Percentiles rank a stretch among this genome's conserved stretches.
phyloP scores from a whole-genome alignment of 192 early-diverging fungal species.

The Entomortierella lignicola region DNA sequence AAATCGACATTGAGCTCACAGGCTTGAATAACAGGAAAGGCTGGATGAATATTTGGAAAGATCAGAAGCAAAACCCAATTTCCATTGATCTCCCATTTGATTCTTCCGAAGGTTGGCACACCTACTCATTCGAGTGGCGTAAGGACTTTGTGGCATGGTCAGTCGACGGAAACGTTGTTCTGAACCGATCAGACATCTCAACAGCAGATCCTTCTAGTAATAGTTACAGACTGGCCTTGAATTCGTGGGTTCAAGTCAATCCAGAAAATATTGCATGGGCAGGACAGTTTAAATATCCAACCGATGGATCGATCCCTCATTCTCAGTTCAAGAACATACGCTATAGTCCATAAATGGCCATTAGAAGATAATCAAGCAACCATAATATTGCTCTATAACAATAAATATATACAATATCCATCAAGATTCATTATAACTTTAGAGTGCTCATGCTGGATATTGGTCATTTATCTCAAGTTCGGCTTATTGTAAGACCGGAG shows the following conservation, averaged over 20 bases:
- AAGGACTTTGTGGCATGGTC: conserved; percentile 38
- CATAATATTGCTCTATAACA: not conserved
- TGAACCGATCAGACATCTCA: conserved; percentile 41
- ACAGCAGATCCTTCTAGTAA: conserved; percentile 12
- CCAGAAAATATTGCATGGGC: conserved; percentile 44
- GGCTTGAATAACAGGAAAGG: conserved; percentile 37
- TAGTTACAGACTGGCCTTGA: conserved; percentile 41
- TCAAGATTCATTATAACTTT: too few species aligned
- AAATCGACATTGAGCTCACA: conserved; percentile 48
- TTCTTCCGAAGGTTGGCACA: conserved; percentile 36
- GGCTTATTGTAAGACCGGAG: too few species aligned
- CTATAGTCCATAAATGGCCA: conserved; percentile 15
- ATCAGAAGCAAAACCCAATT: conserved; percentile 27
- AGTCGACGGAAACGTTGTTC: conserved; percentile 29
- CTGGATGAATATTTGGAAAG: conserved; percentile 51
- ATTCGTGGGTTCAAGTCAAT: conserved; percentile 50
- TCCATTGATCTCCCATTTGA: conserved; percentile 50
- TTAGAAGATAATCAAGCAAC: not conserved
- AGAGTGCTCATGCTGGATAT: too few species aligned
- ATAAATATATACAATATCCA: not conserved
- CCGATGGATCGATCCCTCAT: conserved; percentile 17
- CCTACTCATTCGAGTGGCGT: conserved; percentile 46
- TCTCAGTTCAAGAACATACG: conserved; percentile 44
- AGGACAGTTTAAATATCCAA: conserved; percentile 36
- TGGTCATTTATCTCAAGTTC: too few species aligned